phyloP scores from a whole-genome alignment of 345 rosid genomes.

The Anastatica hierochuntica region DNA sequence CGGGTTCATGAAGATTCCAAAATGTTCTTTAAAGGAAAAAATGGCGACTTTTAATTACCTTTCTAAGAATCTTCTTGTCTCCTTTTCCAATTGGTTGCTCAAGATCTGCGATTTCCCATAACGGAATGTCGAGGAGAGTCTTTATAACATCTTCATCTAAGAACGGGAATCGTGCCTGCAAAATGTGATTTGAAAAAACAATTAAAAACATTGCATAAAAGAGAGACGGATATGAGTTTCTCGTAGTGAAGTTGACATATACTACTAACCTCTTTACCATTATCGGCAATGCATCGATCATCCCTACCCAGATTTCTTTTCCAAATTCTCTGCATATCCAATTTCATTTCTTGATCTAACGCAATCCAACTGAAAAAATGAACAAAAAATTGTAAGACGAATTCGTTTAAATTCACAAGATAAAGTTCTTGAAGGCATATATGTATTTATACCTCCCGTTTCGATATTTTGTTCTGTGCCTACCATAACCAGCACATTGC shows the following conservation, averaged over 20 bases:
- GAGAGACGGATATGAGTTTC: not conserved
- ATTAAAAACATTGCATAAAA: not conserved
- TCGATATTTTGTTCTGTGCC: constrained; percentile 78
- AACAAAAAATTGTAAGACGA: not conserved
- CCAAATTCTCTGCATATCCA: constrained; percentile 99
- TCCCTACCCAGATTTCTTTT: constrained; percentile 93
- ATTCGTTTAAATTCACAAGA: not conserved
- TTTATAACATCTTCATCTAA: constrained; percentile 88
- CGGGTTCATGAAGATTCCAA: not conserved
- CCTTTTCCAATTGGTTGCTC: constrained; percentile 92
- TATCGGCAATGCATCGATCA: constrained; percentile 83
- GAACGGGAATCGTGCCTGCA: constrained; percentile 87
- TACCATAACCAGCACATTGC: constrained; percentile 97
- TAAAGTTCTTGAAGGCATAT: not conserved
- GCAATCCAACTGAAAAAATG: constrained; percentile 54
- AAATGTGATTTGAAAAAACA: not conserved
- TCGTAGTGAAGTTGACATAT: not conserved
- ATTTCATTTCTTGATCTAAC: constrained; percentile 83
- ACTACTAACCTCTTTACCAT: constrained; percentile 98
- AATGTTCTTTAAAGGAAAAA: not conserved
- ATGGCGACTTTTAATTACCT: constrained; percentile 37
- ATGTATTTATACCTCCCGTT: constrained; percentile 46
- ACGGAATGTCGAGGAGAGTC: constrained; percentile 65
- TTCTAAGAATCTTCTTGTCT: constrained; percentile 86
- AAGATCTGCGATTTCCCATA: constrained; percentile 81